A percentile compares a stretch with the other conserved stretches of the same genome.
These are phyloP conservation scores for Diaporthe vaccinii DNA, from an alignment of 2,329 filamentous ascomycete species.

Conservation along the genomic window DNA sequence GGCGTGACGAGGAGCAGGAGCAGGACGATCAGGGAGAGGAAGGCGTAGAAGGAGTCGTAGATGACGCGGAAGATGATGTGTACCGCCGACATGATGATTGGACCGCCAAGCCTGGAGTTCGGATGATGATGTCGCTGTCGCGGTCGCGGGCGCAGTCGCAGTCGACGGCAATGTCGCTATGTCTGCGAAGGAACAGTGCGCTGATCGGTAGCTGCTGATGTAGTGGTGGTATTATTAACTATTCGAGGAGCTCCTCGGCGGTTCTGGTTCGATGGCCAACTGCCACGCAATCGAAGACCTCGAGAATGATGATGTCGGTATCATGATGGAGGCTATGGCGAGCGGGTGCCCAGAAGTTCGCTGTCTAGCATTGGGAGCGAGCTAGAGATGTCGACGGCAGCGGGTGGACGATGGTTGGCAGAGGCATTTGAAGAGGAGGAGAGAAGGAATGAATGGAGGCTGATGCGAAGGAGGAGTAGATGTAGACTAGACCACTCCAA, in stretches of 20 bases:
- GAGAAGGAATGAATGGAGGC: no score
- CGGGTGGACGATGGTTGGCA: neutral
- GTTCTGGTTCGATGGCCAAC: conserved; percentile 38
- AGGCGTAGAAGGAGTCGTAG: conserved; percentile 83
- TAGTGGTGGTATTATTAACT: conserved; percentile 32
- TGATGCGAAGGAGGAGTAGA: neutral
- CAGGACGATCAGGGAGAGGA: conserved; percentile 81
- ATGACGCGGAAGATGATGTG: conserved; percentile 80
- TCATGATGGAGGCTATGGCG: conserved; percentile 40
- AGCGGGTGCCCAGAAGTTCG: conserved; percentile 18
- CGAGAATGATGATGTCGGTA: conserved; percentile 37
- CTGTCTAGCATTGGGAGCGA: conserved; percentile 36
- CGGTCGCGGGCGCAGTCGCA: neutral
- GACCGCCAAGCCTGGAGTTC: neutral
- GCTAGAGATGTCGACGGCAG: conserved; percentile 25
- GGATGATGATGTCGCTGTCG: neutral
- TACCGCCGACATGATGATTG: conserved; percentile 42
- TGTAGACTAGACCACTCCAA: neutral
- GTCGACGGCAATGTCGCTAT: neutral
- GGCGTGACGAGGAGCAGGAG: conserved; percentile 84
- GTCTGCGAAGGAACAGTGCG: neutral
- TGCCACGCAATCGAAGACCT: conserved; percentile 40
- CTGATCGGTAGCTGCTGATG: neutral
- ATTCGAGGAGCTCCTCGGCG: conserved; percentile 32
- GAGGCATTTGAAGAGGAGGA: conserved; percentile 5